phyloP scores from a whole-genome alignment of 2,329 filamentous ascomycete genomes.

The Claviceps monticola region DNA sequence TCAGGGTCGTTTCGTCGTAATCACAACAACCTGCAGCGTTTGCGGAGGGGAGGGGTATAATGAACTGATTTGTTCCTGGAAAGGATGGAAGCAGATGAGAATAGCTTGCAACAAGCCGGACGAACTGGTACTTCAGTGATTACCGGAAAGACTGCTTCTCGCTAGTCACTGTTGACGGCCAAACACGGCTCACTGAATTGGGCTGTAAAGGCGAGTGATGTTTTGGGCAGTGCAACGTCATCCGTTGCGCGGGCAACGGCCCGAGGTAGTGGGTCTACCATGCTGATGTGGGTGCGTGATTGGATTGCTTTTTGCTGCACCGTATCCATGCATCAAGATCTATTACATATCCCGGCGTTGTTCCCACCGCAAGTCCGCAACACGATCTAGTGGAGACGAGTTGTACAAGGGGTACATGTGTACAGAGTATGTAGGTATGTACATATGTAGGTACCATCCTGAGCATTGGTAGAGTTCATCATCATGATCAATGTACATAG shows the following conservation, averaged over 20 bases:
- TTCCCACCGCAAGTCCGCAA: too few species aligned
- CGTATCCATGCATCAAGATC: too few species aligned
- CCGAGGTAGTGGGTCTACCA: neutral
- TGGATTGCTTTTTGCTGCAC: too few species aligned
- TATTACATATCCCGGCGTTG: too few species aligned
- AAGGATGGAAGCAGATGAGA: neutral
- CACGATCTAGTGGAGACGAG: too few species aligned
- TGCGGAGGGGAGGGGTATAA: neutral
- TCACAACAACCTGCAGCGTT: too few species aligned
- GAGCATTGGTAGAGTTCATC: neutral
- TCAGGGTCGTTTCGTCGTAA: constrained; percentile 5
- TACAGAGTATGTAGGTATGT: too few species aligned
- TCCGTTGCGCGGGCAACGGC: constrained; percentile 9
- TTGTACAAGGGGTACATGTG: too few species aligned
- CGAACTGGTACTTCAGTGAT: neutral
- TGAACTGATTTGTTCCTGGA: neutral
- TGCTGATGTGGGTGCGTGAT: neutral
- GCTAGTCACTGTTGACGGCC: constrained; percentile 4
- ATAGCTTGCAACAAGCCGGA: neutral
- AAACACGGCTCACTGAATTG: constrained; percentile 2
- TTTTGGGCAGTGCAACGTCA: constrained; percentile 1
- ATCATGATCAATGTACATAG: neutral
- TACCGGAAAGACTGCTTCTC: neutral
- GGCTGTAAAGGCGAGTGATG: constrained; percentile 3
- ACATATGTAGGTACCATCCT: neutral